Conservation (phyloP, 306 rosid species). For the peach (Prunus persica) region DNA sequence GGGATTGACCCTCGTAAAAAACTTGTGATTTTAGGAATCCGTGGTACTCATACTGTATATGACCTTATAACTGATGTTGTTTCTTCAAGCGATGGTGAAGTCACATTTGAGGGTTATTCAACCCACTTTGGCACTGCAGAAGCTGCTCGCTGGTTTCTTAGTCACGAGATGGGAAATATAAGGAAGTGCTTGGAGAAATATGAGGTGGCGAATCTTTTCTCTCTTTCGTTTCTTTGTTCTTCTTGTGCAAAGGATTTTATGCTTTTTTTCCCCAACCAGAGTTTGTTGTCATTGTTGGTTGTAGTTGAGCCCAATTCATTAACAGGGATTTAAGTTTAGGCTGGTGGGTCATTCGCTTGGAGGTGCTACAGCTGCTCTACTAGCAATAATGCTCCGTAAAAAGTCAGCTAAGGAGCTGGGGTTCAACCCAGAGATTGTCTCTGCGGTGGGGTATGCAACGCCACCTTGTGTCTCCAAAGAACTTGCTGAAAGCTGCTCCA, state of each 20-base stretch:
- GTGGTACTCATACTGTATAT: conserved; percentile 88
- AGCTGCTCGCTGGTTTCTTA: conserved; percentile 94
- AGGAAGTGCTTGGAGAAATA: conserved; percentile 67
- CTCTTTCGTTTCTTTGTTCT: neutral
- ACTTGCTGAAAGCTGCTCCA: conserved; percentile 85
- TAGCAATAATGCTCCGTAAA: conserved; percentile 80
- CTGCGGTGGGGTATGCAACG: conserved; percentile 79
- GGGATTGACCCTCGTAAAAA: conserved; percentile 74
- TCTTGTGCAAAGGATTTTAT: neutral
- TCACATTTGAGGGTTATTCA: conserved; percentile 83
- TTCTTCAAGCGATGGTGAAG: conserved; percentile 65
- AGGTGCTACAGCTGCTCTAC: conserved; percentile 85
- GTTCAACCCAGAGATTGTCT: conserved; percentile 79
- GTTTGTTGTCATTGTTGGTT: conserved; percentile 16
- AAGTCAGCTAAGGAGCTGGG: conserved; percentile 83
- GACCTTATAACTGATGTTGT: conserved; percentile 88
- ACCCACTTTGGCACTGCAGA: conserved; percentile 91
- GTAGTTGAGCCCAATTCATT: conserved; percentile 45
- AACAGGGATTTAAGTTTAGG: conserved; percentile 94
- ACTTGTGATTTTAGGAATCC: conserved; percentile 80
- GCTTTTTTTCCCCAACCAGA: conserved; percentile 4
- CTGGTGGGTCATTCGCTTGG: conserved; percentile 98
- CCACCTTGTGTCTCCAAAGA: conserved; percentile 89
- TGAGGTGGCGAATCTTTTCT: conserved; percentile 50
- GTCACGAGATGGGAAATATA: conserved; percentile 63